Conservation (phyloP, 179 eudicot species). For the Spergularia azorica region DNA sequence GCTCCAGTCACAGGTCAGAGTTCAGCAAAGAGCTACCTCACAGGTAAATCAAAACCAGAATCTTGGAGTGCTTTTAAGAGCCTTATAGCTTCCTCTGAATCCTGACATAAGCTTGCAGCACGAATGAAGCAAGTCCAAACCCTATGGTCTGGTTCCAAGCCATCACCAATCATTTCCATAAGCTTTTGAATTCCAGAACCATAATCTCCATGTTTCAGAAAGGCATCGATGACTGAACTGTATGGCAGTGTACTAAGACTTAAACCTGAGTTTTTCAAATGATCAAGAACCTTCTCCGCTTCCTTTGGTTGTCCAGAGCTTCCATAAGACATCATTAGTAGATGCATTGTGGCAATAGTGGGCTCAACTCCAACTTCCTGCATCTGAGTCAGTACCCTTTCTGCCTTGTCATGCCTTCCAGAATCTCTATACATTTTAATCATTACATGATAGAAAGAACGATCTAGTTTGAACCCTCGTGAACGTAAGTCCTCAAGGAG, state of each 20-base stretch:
- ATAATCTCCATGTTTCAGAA: conserved; percentile 82
- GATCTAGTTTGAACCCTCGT: conserved; percentile 73
- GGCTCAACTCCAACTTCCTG: conserved; percentile 84
- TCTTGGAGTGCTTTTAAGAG: conserved; percentile 68
- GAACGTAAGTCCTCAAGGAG: conserved; percentile 65
- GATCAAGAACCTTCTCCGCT: conserved; percentile 91
- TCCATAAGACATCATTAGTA: conserved; percentile 89
- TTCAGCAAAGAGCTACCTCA: conserved; percentile 51
- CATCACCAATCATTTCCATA: conserved; percentile 69
- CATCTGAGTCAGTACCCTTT: conserved; percentile 66
- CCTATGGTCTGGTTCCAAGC: conserved; percentile 86
- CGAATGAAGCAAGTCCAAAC: conserved; percentile 90
- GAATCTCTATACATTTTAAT: conserved; percentile 82
- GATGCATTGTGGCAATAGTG: conserved; percentile 84
- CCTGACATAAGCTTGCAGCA: conserved; percentile 84
- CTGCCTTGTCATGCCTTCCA: conserved; percentile 82
- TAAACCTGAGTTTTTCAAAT: conserved; percentile 58
- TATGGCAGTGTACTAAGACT: conserved; percentile 70
- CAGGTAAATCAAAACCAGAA: conserved; percentile 80
- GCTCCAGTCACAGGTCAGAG: conserved; percentile 6
- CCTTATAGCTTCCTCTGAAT: conserved; percentile 54
- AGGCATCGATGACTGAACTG: conserved; percentile 84
- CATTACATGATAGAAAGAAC: conserved; percentile 91
- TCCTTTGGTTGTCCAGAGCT: conserved; percentile 84
- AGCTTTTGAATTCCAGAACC: conserved; percentile 75